Percentiles rank a stretch among this genome's conserved stretches.
These are phyloP conservation scores for Fraxinus dipetala DNA, from an alignment of 305 asterid genomes.

Conservation along the genomic window DNA sequence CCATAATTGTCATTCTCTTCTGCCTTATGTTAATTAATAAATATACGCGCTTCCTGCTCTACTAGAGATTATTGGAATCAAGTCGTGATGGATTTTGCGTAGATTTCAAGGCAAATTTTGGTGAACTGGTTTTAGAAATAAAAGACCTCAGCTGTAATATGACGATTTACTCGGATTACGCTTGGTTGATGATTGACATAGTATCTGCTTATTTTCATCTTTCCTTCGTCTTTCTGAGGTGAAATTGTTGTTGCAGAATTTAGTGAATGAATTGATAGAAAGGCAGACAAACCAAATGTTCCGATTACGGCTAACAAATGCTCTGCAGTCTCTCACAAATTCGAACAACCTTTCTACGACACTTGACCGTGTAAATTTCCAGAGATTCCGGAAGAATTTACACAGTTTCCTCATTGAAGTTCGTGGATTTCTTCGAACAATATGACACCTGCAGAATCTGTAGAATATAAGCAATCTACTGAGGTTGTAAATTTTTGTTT, in stretches of 20 bases:
- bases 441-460: constrained; percentile 32
- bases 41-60: not conserved
- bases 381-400: constrained; percentile 79
- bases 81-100: not conserved
- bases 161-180: not conserved
- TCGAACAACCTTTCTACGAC: constrained; percentile 69
- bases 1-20: not conserved
- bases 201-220: not conserved
- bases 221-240: not conserved
- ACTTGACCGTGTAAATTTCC: constrained; percentile 77
- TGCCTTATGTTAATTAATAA: not conserved
- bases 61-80: not conserved
- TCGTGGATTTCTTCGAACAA: constrained; percentile 86
- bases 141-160: not conserved
- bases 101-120: not conserved
- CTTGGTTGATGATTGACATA: not conserved
- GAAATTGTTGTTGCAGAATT: constrained; percentile 46
- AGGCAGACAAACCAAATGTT: constrained; percentile 52
- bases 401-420: constrained; percentile 72
- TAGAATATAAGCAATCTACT: not conserved
- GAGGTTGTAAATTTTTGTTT: not conserved
- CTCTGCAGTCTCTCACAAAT: constrained; percentile 69
- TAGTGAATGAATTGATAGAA: constrained; percentile 71
- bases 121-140: not conserved
- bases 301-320: constrained; percentile 69